A percentile compares a stretch with the other conserved stretches of the same genome.
Conservation (phyloP, 2,329 filamentous ascomycete genomes). For the Fusarium continuum region DNA sequence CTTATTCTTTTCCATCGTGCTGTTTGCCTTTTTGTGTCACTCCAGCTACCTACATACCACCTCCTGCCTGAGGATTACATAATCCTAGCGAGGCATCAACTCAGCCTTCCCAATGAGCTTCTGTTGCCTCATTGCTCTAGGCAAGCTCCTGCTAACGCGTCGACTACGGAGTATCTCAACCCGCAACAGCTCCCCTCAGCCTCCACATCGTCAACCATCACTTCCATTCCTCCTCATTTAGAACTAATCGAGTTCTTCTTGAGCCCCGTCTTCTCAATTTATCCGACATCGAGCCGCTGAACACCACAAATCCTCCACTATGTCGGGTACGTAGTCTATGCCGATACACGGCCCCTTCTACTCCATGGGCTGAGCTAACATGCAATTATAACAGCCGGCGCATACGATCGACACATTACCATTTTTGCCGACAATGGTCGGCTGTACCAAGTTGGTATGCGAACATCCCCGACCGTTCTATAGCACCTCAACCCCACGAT, state of each 20-base stretch:
- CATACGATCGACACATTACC: conserved; percentile 98
- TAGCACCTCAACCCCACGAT: conserved; percentile 18
- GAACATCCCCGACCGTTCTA: conserved; percentile 5
- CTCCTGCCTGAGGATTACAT: conserved; percentile 48
- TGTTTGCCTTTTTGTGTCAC: conserved; percentile 4
- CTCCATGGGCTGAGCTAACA: conserved; percentile 44
- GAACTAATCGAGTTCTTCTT: conserved; percentile 16
- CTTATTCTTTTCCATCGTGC: not conserved
- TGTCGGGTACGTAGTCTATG: conserved; percentile 59
- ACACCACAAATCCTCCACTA: conserved; percentile 51
- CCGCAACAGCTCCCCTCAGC: conserved; percentile 39
- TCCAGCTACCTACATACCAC: not conserved
- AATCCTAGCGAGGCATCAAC: conserved; percentile 43
- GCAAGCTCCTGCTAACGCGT: conserved; percentile 61
- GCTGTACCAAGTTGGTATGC: conserved; percentile 98
- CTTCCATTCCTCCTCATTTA: conserved; percentile 6
- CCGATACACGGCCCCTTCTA: conserved; percentile 12
- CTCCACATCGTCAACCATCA: conserved; percentile 28
- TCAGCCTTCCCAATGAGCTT: conserved; percentile 49
- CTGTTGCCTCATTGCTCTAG: conserved; percentile 50
- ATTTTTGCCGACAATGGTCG: conserved; percentile 99
- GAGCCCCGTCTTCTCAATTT: conserved; percentile 21
- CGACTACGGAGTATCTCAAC: conserved; percentile 43
- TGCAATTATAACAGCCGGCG: conserved; percentile 61
- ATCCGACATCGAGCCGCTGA: conserved; percentile 4